These are phyloP conservation scores for Hylodesmum podocarpum DNA, from an alignment of 306 rosid genomes.

Conservation along the genomic window DNA sequence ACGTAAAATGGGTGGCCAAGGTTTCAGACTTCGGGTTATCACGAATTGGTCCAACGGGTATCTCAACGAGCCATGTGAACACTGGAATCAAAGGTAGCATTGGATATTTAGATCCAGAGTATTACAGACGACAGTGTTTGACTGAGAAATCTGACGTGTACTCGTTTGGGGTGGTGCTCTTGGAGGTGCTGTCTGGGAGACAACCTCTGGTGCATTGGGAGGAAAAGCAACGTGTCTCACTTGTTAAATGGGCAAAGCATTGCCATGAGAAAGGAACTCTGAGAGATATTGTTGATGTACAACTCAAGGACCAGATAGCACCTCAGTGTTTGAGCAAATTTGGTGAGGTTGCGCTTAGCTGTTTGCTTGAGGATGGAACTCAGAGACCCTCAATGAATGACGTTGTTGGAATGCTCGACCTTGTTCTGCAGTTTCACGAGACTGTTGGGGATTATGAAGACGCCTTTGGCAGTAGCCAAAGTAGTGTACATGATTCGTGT, in stretches of 20 bases:
- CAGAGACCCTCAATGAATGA: slow-evolving; percentile 29
- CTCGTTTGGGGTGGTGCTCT: slow-evolving; percentile 25
- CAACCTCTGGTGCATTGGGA: background rate
- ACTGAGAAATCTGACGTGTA: background rate
- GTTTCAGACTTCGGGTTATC: background rate
- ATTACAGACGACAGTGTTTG: background rate
- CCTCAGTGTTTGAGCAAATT: background rate
- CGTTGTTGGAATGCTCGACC: slow-evolving; percentile 8
- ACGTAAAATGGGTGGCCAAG: background rate
- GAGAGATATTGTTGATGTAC: background rate
- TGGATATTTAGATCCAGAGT: background rate
- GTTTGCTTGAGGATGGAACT: slow-evolving; percentile 34
- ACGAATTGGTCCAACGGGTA: background rate
- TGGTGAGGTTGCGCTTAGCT: background rate
- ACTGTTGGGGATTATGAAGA: background rate
- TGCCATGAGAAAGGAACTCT: background rate
- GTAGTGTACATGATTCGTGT: background rate
- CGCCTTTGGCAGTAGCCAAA: background rate
- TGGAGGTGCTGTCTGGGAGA: slow-evolving; percentile 10
- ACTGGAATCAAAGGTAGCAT: background rate
- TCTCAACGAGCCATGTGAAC: background rate
- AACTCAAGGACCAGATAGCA: background rate
- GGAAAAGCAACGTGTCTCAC: slow-evolving; percentile 15
- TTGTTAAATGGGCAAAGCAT: slow-evolving; percentile 14
- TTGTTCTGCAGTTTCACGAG: slow-evolving; percentile 7